A percentile compares a stretch with the other conserved stretches of the same genome.
phyloP scores from a whole-genome alignment of 2,329 filamentous ascomycete species.

The Penicillium sp. region DNA sequence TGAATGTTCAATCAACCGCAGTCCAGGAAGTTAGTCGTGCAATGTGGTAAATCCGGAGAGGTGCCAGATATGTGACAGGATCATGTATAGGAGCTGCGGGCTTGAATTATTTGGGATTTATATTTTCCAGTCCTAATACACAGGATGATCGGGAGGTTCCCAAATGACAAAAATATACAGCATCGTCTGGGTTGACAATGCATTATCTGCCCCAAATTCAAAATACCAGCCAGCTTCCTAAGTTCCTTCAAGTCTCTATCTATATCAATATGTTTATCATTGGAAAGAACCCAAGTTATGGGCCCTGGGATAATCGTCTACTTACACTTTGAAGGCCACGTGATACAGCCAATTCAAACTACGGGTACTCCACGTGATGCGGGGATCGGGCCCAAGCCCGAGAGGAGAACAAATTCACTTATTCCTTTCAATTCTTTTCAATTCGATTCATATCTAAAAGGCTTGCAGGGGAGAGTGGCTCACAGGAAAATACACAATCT shows the following conservation, averaged over 20 bases:
- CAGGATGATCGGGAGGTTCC: not conserved
- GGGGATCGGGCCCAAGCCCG: not conserved
- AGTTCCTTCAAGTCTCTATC: too few species aligned
- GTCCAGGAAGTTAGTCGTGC: not conserved
- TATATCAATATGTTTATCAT: too few species aligned
- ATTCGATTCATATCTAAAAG: not conserved
- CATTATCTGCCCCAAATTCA: too few species aligned
- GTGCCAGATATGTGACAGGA: not conserved
- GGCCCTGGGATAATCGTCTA: too few species aligned
- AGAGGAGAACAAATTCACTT: not conserved
- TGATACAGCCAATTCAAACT: not conserved
- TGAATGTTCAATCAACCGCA: not conserved
- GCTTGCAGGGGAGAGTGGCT: not conserved
- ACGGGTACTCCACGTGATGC: not conserved
- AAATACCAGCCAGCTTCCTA: too few species aligned
- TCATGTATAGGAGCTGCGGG: not conserved
- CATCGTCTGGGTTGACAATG: too few species aligned
- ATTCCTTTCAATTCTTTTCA: not conserved
- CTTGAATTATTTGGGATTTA: not conserved
- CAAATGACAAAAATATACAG: too few species aligned
- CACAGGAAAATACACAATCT: not conserved
- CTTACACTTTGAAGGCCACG: too few species aligned
- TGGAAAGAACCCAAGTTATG: not conserved
- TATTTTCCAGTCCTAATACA: not conserved
- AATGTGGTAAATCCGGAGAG: not conserved